A percentile compares a stretch with the other conserved stretches of the same genome.
Evolutionary conservation across 768 basidiomycete species (phyloP).

Genomic region (Lactarius psammicola): DNA sequence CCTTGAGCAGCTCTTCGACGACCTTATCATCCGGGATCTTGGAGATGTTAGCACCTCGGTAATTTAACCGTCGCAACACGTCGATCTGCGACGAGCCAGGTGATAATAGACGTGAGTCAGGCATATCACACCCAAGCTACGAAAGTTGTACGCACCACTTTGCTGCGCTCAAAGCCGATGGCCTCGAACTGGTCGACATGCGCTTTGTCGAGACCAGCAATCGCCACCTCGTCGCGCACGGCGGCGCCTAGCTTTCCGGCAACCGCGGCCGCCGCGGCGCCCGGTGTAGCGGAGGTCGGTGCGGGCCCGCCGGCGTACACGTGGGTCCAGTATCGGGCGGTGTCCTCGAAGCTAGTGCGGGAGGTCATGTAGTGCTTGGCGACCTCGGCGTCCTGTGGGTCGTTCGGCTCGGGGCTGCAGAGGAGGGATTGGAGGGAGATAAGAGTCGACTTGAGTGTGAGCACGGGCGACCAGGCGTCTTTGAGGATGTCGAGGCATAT

Average conservation of each 20-base stretch:
- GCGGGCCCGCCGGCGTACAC: slow-evolving; percentile 81
- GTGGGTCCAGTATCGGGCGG: slow-evolving; percentile 92
- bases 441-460: slow-evolving; percentile 93
- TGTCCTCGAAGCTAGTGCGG: slow-evolving; percentile 83
- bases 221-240: slow-evolving; percentile 49
- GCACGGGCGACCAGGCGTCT: slow-evolving; percentile 93
- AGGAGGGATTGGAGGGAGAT: slow-evolving; percentile 92
- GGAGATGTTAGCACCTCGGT: slow-evolving; percentile 76
- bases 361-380: slow-evolving; percentile 95
- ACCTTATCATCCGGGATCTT: slow-evolving; percentile 81
- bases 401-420: slow-evolving; percentile 92
- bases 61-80: slow-evolving; percentile 83
- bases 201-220: slow-evolving; percentile 78
- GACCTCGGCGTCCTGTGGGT: slow-evolving; percentile 97
- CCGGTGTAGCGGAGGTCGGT: slow-evolving; percentile 29
- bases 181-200: slow-evolving; percentile 84
- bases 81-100: slow-evolving; percentile 59
- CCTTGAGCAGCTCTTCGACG: slow-evolving; percentile 77
- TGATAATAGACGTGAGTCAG: not conserved
- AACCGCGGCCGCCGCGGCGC: not conserved
- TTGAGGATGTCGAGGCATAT: slow-evolving; percentile 90
- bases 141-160: slow-evolving; percentile 57
- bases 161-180: slow-evolving; percentile 76
- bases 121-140: not conserved
- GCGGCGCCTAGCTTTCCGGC: slow-evolving; percentile 24